Conservation (phyloP, 495 filamentous ascomycete species). For the Articulospora tetracladia region DNA sequence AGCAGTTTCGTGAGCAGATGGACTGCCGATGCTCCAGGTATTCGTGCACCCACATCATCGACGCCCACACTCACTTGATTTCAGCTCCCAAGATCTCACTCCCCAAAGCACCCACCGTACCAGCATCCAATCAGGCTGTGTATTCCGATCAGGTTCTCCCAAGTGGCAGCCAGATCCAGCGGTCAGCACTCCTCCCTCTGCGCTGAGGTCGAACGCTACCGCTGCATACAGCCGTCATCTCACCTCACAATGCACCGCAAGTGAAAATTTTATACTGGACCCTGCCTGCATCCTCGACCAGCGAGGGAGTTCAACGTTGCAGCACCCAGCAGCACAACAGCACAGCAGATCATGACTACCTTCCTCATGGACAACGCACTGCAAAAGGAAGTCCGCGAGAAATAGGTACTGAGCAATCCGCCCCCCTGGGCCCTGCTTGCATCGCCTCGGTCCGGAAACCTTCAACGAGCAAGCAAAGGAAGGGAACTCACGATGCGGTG, state of each 20-base stretch:
- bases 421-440: background rate
- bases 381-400: background rate
- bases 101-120: background rate
- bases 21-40: too few relatives aligned
- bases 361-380: background rate
- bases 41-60: background rate
- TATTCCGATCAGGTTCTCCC: too few relatives aligned
- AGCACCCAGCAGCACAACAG: background rate
- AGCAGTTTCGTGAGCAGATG: background rate
- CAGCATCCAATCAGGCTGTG: background rate
- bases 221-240: background rate
- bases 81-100: background rate
- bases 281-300: background rate
- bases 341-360: too few relatives aligned
- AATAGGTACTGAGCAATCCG: background rate
- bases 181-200: background rate
- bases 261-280: background rate
- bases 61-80: too few relatives aligned
- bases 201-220: background rate
- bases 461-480: background rate
- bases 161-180: background rate
- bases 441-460: background rate
- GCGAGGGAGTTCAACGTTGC: background rate
- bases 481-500: background rate
- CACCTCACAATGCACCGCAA: background rate